Percentiles rank a stretch among this genome's conserved stretches.
Conservation (phyloP, 306 rosid genomes). For the Inga laurina region DNA sequence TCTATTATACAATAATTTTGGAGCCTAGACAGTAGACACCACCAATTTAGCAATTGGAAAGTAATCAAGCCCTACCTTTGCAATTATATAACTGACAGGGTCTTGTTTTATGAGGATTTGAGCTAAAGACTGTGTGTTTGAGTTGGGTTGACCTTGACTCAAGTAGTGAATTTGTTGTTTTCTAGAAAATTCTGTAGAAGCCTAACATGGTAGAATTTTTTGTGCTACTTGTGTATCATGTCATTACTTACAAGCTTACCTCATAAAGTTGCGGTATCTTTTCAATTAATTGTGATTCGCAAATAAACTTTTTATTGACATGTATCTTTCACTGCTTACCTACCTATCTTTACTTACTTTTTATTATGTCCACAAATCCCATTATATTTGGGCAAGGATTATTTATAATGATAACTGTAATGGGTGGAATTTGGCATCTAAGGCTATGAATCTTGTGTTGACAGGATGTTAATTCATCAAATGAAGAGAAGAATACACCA, state of each 20-base stretch:
- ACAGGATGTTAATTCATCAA: slow-evolving; percentile 75
- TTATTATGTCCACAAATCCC: too few species aligned
- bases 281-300: background rate
- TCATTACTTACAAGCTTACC: too few species aligned
- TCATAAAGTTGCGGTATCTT: background rate
- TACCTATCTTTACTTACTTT: background rate
- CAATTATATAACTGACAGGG: background rate
- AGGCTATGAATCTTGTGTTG: slow-evolving; percentile 6
- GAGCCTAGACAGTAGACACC: background rate
- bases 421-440: background rate
- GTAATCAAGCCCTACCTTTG: background rate
- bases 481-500: slow-evolving; percentile 83
- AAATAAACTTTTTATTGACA: background rate
- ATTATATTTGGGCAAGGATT: background rate
- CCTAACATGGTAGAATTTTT: background rate
- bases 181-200: background rate
- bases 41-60: background rate
- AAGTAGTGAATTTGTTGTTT: background rate
- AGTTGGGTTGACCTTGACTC: background rate
- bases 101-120: background rate
- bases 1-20: background rate
- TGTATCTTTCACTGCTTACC: background rate
- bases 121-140: background rate
- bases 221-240: background rate
- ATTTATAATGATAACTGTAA: background rate